A percentile compares a stretch with the other conserved stretches of the same genome.
These are phyloP conservation scores for Rhodotorula sp. DNA, from an alignment of 1,284 basidiomycete genomes.

Conservation along the genomic window DNA sequence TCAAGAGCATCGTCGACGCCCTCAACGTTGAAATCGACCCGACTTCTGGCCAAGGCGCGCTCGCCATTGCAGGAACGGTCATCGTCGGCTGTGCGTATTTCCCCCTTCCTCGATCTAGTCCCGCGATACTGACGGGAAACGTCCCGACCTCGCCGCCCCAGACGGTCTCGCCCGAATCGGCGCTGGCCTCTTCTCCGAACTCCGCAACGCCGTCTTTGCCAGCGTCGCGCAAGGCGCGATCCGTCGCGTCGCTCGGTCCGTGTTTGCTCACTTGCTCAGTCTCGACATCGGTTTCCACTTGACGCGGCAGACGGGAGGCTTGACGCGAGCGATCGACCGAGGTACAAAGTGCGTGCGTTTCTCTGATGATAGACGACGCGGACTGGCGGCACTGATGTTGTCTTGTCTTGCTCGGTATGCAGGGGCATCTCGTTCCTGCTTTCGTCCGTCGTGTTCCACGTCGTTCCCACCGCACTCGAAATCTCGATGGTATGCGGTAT, in stretches of 20 bases:
- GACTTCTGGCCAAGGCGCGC: conserved; percentile 64
- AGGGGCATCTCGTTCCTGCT: conserved; percentile 96
- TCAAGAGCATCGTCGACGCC: conserved; percentile 86
- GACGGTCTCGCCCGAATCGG: conserved; percentile 88
- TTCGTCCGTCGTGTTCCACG: conserved; percentile 89
- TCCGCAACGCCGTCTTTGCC: conserved; percentile 94
- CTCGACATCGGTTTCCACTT: conserved; percentile 93
- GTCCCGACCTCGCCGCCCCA: conserved; percentile 47
- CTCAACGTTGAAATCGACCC: conserved; percentile 78
- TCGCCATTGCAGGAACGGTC: conserved; percentile 83
- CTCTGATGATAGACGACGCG: too few species aligned
- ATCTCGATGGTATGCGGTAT: conserved; percentile 97
- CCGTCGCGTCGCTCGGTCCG: conserved; percentile 85
- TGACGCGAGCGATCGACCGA: conserved; percentile 93
- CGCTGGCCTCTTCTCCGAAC: conserved; percentile 83
- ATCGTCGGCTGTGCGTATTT: conserved; percentile 80
- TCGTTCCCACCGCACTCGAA: conserved; percentile 92
- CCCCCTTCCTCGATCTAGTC: background rate
- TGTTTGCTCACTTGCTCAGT: conserved; percentile 86
- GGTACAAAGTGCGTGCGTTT: conserved; percentile 98
- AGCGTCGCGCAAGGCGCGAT: conserved; percentile 93
- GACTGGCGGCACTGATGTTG: too few species aligned
- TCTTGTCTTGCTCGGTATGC: background rate
- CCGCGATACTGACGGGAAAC: too few species aligned
- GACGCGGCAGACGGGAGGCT: conserved; percentile 87